Conservation (phyloP, 192 early-diverging fungal genomes). For the Umbelopsis isabellina region DNA sequence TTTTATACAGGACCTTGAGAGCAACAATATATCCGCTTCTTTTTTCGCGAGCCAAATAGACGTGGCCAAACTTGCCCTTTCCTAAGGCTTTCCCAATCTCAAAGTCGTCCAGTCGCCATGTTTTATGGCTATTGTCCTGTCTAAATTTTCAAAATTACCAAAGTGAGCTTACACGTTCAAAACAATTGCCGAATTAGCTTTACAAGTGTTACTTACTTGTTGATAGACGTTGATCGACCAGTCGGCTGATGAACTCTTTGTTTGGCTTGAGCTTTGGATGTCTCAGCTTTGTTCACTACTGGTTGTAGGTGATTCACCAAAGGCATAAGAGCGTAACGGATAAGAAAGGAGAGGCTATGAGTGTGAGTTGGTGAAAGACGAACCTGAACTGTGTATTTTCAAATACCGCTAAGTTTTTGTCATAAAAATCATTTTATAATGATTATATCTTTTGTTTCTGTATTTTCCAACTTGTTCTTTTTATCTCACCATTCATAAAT, state of each 20-base stretch:
- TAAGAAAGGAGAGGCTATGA: neutral
- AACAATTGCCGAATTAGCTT: slow-evolving; percentile 15
- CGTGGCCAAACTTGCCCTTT: slow-evolving; percentile 96
- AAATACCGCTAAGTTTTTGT: neutral
- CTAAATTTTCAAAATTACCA: neutral
- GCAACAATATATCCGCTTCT: slow-evolving; percentile 86
- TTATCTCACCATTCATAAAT: neutral
- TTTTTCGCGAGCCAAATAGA: slow-evolving; percentile 91
- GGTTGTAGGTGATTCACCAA: slow-evolving; percentile 3
- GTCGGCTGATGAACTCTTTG: neutral
- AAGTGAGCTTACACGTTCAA: neutral
- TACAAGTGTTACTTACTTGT: neutral
- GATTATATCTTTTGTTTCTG: neutral
- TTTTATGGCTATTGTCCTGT: neutral
- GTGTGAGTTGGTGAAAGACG: neutral
- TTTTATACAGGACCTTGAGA: slow-evolving; percentile 89
- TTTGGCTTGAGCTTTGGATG: neutral
- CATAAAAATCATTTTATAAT: too few species aligned
- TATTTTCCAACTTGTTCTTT: neutral
- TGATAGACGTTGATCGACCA: neutral
- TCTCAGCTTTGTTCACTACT: neutral
- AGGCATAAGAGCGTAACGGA: neutral
- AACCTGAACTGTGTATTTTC: neutral
- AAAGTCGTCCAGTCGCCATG: slow-evolving; percentile 80
- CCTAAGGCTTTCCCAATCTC: slow-evolving; percentile 88